phyloP scores from a whole-genome alignment of 495 filamentous ascomycete genomes.

The Aspergillus affinis region DNA sequence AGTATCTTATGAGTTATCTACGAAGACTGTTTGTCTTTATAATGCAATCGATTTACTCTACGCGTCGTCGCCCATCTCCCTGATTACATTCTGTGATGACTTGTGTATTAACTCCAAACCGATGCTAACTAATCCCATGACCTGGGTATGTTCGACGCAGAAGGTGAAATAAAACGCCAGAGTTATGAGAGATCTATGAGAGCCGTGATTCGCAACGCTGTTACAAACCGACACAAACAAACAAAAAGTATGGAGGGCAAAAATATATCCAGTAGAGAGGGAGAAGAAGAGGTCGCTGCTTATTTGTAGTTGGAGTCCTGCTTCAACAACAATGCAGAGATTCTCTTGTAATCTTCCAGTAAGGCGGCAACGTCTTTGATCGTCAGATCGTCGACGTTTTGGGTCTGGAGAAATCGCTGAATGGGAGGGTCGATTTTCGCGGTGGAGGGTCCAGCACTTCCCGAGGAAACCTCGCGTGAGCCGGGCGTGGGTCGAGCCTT shows the following conservation, averaged over 20 bases:
- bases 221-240: conserved; percentile 4
- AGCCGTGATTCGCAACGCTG: conserved; percentile 1
- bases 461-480: conserved; percentile 21
- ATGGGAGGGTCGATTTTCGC: conserved; percentile 68
- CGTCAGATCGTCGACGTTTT: conserved; percentile 74
- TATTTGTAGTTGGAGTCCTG: conserved; percentile 30
- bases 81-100: not conserved
- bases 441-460: conserved; percentile 20
- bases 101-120: conserved; percentile 7
- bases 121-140: conserved; percentile 11
- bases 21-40: not conserved
- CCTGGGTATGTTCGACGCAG: conserved; percentile 1
- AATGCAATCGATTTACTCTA: not conserved
- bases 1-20: not conserved
- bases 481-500: conserved; percentile 29
- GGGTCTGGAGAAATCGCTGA: conserved; percentile 75
- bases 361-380: conserved; percentile 80
- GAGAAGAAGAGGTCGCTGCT: not conserved
- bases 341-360: conserved; percentile 81
- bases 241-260: not conserved
- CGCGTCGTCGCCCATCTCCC: not conserved
- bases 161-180: conserved; percentile 15
- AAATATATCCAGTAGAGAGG: not conserved
- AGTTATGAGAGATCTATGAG: conserved; percentile 15
- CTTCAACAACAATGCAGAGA: conserved; percentile 53